Conservation (phyloP, 2,329 filamentous ascomycete genomes). For the Trichoderma sp. region DNA sequence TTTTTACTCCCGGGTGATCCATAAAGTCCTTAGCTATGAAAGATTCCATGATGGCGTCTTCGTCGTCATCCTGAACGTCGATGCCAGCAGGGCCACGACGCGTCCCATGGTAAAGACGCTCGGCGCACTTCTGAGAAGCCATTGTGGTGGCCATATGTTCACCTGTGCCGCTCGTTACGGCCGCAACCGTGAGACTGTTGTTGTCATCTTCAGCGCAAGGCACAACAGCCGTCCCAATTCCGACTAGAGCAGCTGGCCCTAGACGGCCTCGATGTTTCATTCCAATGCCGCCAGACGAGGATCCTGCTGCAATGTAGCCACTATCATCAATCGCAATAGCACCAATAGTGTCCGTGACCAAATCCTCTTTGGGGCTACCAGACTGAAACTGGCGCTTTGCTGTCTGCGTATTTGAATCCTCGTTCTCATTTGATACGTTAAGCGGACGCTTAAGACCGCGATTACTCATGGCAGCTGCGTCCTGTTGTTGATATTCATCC, state of each 20-base stretch:
- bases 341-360: conserved; percentile 88
- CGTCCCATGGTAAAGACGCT: conserved; percentile 72
- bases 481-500: conserved; percentile 1
- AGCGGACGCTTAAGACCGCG: conserved; percentile 37
- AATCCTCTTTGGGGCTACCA: conserved; percentile 48
- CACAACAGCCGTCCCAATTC: conserved; percentile 86
- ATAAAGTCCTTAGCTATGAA: conserved; percentile 92
- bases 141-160: conserved; percentile 97
- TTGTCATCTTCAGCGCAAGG: conserved; percentile 69
- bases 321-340: conserved; percentile 86
- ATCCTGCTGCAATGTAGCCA: conserved; percentile 88
- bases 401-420: conserved; percentile 7
- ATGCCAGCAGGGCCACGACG: conserved; percentile 57
- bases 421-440: conserved; percentile 9
- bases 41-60: conserved; percentile 67
- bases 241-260: conserved; percentile 88
- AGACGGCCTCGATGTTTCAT: conserved; percentile 95
- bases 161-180: conserved; percentile 89
- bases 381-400: conserved; percentile 25
- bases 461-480: conserved; percentile 19
- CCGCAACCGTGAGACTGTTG: conserved; percentile 68
- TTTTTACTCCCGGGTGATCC: conserved; percentile 78
- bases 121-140: conserved; percentile 82
- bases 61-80: conserved; percentile 67
- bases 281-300: conserved; percentile 94